Conservation (phyloP, 768 basidiomycete species). For the Mycena olivaceomarginata region DNA sequence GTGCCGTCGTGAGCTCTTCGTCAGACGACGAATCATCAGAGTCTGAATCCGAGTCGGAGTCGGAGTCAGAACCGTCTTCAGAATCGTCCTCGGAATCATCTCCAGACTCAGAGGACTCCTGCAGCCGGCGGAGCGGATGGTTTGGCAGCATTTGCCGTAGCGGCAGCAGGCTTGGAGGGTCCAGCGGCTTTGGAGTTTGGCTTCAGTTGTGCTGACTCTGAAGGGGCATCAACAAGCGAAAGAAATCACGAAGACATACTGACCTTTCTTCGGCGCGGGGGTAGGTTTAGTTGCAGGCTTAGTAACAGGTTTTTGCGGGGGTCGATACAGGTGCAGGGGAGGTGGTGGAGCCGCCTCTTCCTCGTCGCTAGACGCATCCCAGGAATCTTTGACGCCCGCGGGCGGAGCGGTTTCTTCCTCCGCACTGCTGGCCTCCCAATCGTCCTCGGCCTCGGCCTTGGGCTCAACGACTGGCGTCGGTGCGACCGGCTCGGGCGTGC, state of each 20-base stretch:
- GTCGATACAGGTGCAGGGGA: constrained; percentile 47
- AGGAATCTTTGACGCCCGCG: constrained; percentile 63
- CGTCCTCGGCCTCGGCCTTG: constrained; percentile 64
- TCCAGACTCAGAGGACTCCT: constrained; percentile 57
- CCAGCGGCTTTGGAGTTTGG: constrained; percentile 45
- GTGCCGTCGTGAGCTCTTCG: constrained; percentile 80
- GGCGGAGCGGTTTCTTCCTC: constrained; percentile 60
- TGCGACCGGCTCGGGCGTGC: constrained; percentile 64
- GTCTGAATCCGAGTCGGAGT: constrained; percentile 71
- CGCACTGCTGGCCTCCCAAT: constrained; percentile 85
- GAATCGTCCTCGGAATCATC: constrained; percentile 64
- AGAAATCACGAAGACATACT: not conserved
- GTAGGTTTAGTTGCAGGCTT: constrained; percentile 53
- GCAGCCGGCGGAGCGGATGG: constrained; percentile 30
- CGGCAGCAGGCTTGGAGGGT: constrained; percentile 40
- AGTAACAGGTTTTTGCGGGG: constrained; percentile 11
- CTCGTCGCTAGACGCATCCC: constrained; percentile 72
- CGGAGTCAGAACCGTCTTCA: constrained; percentile 70
- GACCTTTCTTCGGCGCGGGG: constrained; percentile 42
- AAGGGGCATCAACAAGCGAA: constrained; percentile 1
- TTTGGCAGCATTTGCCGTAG: constrained; percentile 37
- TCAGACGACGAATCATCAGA: constrained; percentile 68
- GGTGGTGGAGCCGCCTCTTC: constrained; percentile 52
- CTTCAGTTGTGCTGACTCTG: constrained; percentile 23
- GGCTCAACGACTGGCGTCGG: constrained; percentile 54